A percentile compares a stretch with the other conserved stretches of the same genome.
These are phyloP conservation scores for Cordyceps fumosorosea DNA, from an alignment of 2,329 filamentous ascomycete species.

Conservation along the genomic window DNA sequence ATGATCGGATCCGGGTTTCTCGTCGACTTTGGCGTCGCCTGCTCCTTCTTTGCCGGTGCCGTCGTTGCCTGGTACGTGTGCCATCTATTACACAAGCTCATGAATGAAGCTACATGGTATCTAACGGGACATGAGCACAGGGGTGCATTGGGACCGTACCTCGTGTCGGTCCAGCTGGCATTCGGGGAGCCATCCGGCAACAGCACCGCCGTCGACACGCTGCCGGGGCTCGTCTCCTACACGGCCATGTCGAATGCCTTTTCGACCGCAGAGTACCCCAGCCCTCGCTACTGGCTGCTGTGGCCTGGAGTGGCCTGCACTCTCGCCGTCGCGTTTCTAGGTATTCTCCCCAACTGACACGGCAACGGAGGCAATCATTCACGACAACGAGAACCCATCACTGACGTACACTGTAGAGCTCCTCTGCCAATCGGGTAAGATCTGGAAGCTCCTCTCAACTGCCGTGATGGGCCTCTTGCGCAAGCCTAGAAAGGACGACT, in stretches of 20 bases:
- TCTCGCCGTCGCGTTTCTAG: conserved; percentile 7
- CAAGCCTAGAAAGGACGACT: too few species aligned
- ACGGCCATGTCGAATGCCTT: conserved; percentile 2
- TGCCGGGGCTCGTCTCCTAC: background rate
- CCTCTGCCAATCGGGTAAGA: conserved; percentile 1
- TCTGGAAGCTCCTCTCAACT: background rate
- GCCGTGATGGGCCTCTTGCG: background rate
- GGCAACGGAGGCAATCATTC: background rate
- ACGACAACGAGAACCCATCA: too few species aligned
- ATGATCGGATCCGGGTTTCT: conserved; percentile 9
- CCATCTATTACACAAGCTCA: background rate
- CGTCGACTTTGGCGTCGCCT: conserved; percentile 5
- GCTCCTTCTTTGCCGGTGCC: conserved; percentile 3
- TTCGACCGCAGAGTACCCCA: conserved; percentile 2
- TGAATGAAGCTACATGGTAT: too few species aligned
- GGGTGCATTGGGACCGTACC: conserved; percentile 4
- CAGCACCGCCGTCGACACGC: background rate
- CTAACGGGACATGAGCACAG: background rate
- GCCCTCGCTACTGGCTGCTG: conserved; percentile 9
- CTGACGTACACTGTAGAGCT: background rate
- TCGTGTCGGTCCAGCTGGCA: background rate
- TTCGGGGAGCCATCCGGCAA: background rate
- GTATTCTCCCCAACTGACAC: background rate
- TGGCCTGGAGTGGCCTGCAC: conserved; percentile 9
- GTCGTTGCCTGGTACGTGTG: conserved; percentile 1